Percentiles rank a stretch among this genome's conserved stretches.
phyloP scores from a whole-genome alignment of 345 rosid species.

The rapeseed (Brassica napus) region Da-Ae NC_063443.1:13742001-13742500 shows the following conservation, averaged over 20 bases:
- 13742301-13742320: conserved; percentile 54
- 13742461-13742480: conserved; percentile 3
- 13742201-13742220: conserved; percentile 1
- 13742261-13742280: conserved; percentile 19
- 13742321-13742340: conserved; percentile 63
- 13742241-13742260: conserved; percentile 22
- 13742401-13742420: conserved; percentile 27
- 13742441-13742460: background rate
- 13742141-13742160: conserved; percentile 7
- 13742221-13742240: conserved; percentile 11
- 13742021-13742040: background rate
- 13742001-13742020: conserved; percentile 9
- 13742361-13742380: conserved; percentile 88
- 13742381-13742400: conserved; percentile 57
- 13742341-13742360: conserved; percentile 82
- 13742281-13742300: conserved; percentile 20
- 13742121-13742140: background rate
- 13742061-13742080: conserved; percentile 7
- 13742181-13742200: conserved; percentile 23
- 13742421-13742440: conserved; percentile 19
- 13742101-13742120: background rate
- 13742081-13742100: conserved; percentile 5
- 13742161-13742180: conserved; percentile 11
- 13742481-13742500: conserved; percentile 20
- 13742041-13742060: background rate